phyloP scores from a whole-genome alignment of 192 early-diverging fungal species.

The Podochytrium sp. region DNA sequence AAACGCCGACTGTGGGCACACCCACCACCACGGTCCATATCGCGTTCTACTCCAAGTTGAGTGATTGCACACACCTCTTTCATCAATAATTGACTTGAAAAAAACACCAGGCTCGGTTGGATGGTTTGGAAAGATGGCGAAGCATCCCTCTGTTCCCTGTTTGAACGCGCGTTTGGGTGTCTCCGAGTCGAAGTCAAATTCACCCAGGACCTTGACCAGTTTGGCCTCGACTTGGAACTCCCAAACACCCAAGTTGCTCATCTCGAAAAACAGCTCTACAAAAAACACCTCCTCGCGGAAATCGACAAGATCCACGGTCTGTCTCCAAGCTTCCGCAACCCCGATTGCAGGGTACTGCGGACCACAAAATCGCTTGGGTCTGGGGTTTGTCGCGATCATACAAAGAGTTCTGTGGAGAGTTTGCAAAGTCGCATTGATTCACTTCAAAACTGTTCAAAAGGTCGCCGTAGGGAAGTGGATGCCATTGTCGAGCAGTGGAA shows the following conservation, averaged over 20 bases:
- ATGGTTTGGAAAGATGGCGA: constrained; percentile 57
- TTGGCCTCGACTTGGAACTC: constrained; percentile 56
- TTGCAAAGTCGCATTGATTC: constrained; percentile 36
- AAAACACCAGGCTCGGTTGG: too few relatives aligned
- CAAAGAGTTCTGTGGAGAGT: constrained; percentile 36
- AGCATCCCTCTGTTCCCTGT: constrained; percentile 38
- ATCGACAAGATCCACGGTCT: constrained; percentile 35
- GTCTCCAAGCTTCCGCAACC: neutral
- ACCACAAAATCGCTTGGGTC: constrained; percentile 46
- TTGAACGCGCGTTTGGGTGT: constrained; percentile 55
- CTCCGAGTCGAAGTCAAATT: constrained; percentile 50
- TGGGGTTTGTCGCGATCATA: constrained; percentile 11
- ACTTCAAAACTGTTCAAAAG: constrained; percentile 31
- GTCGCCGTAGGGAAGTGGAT: constrained; percentile 38
- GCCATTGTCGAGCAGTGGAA: constrained; percentile 44
- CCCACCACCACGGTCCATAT: constrained; percentile 52
- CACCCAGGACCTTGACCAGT: constrained; percentile 42
- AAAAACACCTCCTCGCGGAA: constrained; percentile 42
- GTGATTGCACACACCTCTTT: too few relatives aligned
- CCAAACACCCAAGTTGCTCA: constrained; percentile 40
- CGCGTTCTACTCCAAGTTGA: constrained; percentile 40
- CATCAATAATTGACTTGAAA: too few relatives aligned
- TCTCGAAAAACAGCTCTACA: constrained; percentile 44
- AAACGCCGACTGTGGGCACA: constrained; percentile 21
- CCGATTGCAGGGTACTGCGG: constrained; percentile 36